Evolutionary conservation across 2,329 filamentous ascomycete genomes (phyloP), one percentile per base, ranked within the genome.

Genomic region (Fusarium sp.): DNA sequence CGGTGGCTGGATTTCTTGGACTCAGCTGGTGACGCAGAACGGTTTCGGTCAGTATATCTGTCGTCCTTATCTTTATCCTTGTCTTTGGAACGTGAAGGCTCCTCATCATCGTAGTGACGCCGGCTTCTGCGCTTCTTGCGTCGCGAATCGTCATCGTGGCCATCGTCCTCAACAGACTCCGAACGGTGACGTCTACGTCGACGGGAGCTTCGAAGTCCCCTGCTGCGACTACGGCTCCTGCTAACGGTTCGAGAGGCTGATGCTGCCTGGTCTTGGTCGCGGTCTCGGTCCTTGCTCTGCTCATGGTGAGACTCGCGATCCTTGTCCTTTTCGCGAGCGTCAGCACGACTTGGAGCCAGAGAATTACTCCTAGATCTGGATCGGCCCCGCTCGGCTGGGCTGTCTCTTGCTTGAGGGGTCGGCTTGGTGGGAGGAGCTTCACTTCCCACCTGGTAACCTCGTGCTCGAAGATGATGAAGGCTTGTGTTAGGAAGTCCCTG

Each of bases 401-500:
- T 72, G 55, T 74, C 66, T 42, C 39, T 71, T 47, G 50, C 41
- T 41, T 62, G 60, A 44, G 55, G 59, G 42, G 55, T 57, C 15
- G 68, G 64, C 24, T 60, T 75, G 33, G 66, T 56, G 20, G 75
- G 77, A 35, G 78, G 75, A 55, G 72, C 74, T 50, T 82, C 78
- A 68, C 82, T 81, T 70, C 78, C 80, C 37, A 86, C 80, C 68
- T 79, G 84, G 75, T 81, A 83, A 38, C 84, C 85, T 67, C 84
- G 80, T 24, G 86, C 86, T 68, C 88, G 83, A 77, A 90, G 77
- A 73, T 92, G 88, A 69, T 90, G 87, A 54, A 92, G 87, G 71
- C 92, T 93, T 59, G 91, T 94, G 78, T 97, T 97, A 52, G 93
- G 92, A 13, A 94, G 84, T 29, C 94, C 93, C 80, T 96, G 92